phyloP scores from a whole-genome alignment of 441 rosid species.

The Erodium moschatum region DNA sequence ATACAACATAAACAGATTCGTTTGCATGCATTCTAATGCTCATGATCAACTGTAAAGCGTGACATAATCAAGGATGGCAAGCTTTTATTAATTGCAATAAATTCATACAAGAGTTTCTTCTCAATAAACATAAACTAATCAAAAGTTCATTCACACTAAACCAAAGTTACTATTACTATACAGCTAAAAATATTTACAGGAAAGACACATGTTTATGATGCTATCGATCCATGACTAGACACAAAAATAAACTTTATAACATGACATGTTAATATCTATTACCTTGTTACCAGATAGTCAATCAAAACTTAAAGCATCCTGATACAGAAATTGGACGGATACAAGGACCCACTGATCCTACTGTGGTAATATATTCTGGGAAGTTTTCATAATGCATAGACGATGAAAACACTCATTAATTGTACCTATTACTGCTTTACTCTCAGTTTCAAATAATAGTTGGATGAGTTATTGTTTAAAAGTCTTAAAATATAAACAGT shows the following conservation, averaged over 20 bases:
- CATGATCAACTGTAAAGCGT: not conserved
- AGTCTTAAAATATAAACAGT: no score
- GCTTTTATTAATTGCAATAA: not conserved
- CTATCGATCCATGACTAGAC: not conserved
- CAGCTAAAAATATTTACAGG: no score
- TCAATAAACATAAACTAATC: not conserved
- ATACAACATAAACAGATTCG: not conserved
- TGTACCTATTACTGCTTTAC: not conserved
- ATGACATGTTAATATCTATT: not conserved
- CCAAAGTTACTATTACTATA: no score
- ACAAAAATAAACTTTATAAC: not conserved
- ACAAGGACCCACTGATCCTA: not conserved
- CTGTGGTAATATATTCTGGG: not conserved
- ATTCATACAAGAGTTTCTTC: not conserved
- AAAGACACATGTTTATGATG: not conserved
- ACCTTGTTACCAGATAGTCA: not conserved
- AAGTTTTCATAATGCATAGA: not conserved
- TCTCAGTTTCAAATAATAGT: not conserved
- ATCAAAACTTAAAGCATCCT: not conserved
- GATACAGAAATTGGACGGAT: not conserved
- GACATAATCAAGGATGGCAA: not conserved
- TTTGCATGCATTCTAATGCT: no score
- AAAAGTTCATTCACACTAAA: not conserved
- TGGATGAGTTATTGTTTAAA: no score
- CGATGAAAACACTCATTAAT: not conserved